Evolutionary conservation across 176 grass and related monocot species (phyloP).

Genomic region (Themeda triandra): DNA sequence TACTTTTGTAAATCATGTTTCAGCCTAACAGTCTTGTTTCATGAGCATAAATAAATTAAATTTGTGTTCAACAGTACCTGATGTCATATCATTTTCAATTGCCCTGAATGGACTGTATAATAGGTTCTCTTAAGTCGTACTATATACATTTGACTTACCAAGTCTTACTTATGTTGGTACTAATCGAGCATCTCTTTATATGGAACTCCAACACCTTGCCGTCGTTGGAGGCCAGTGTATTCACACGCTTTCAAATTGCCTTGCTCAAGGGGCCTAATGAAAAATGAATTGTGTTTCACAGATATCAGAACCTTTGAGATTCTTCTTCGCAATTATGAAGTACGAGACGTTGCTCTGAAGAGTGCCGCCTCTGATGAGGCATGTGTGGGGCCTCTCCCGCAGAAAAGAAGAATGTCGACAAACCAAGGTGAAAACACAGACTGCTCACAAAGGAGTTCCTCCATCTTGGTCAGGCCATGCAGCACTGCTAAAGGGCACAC

Average conservation of each 20-base stretch:
- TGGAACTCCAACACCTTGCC: background rate
- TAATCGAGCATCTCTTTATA: background rate
- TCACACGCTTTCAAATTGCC: no score
- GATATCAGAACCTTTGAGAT: constrained; percentile 97
- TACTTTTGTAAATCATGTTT: background rate
- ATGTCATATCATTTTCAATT: background rate
- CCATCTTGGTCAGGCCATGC: constrained; percentile 66
- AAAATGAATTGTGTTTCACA: constrained; percentile 35
- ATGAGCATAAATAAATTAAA: background rate
- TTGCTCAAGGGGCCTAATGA: background rate
- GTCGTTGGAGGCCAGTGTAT: background rate
- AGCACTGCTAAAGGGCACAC: constrained; percentile 72
- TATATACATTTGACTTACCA: background rate
- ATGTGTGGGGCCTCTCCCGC: constrained; percentile 39
- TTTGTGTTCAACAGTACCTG: background rate
- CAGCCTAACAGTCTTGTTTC: background rate
- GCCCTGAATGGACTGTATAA: background rate
- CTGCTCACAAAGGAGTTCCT: constrained; percentile 21
- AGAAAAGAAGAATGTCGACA: constrained; percentile 52
- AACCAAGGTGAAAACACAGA: constrained; percentile 19
- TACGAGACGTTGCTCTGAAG: constrained; percentile 44
- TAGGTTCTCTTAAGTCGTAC: background rate
- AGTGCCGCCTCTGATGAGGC: constrained; percentile 18
- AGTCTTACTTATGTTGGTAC: background rate
- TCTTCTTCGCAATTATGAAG: constrained; percentile 71